Conservation (phyloP, 164 flowering plant species). For the Liriodendron chinense region DNA sequence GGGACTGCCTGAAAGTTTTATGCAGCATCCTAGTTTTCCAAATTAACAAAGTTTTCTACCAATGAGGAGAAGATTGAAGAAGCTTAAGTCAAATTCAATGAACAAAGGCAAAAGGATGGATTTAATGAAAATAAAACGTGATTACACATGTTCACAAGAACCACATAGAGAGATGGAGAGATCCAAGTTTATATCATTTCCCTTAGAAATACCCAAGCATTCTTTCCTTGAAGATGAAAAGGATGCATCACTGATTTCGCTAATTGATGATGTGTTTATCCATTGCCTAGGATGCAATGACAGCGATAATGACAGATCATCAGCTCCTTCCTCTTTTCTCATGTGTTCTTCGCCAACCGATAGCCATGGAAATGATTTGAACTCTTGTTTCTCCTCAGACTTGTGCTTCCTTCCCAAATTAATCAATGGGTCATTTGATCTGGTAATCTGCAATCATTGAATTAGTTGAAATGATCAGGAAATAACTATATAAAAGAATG, state of each 20-base stretch:
- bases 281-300: neutral
- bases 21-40: too few species aligned
- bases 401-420: neutral
- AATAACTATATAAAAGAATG: neutral
- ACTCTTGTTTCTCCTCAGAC: neutral
- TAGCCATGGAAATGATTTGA: neutral
- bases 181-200: neutral
- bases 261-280: neutral
- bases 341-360: neutral
- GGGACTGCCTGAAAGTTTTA: too few species aligned
- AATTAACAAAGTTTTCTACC: neutral
- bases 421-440: neutral
- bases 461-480: neutral
- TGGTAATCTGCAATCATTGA: neutral
- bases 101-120: neutral
- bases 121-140: neutral
- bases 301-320: neutral
- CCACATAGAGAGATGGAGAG: conserved; percentile 14
- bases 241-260: neutral
- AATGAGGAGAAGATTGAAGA: neutral
- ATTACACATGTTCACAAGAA: conserved; percentile 2
- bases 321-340: conserved; percentile 4
- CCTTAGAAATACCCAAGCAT: neutral
- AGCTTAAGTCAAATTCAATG: neutral
- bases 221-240: neutral